Conservation (phyloP, 176 grass and related monocot species). For the Rhynchospora tenuis region DNA sequence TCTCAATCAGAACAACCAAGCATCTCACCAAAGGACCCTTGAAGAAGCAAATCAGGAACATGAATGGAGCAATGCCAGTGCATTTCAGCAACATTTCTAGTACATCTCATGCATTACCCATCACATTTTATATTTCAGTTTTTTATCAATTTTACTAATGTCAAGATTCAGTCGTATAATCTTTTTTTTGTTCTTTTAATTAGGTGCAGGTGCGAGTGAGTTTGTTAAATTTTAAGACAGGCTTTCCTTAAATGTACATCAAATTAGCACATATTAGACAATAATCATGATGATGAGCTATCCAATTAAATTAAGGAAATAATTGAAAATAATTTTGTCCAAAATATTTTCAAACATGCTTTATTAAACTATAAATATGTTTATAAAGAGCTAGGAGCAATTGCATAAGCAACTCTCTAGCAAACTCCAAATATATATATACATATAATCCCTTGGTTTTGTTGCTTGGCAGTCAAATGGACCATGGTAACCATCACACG, state of each 20-base stretch:
- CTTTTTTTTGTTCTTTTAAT: neutral
- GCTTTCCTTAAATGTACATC: neutral
- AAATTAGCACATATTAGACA: too few species aligned
- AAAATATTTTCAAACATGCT: neutral
- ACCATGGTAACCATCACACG: too few species aligned
- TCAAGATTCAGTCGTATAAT: neutral
- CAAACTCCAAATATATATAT: too few species aligned
- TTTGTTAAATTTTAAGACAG: too few species aligned
- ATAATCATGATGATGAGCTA: neutral
- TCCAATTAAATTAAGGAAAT: neutral
- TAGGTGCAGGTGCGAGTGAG: too few species aligned
- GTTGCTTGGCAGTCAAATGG: neutral
- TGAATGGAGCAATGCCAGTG: neutral
- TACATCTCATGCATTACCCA: neutral
- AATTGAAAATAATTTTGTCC: neutral
- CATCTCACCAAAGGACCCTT: neutral
- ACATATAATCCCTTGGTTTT: neutral
- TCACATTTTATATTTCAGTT: neutral
- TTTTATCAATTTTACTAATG: neutral
- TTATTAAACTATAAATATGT: neutral
- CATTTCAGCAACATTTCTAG: neutral
- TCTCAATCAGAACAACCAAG: neutral
- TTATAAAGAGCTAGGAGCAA: too few species aligned
- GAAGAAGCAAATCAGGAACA: neutral
- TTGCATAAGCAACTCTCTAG: too few species aligned